These are phyloP conservation scores for Globisporangium yorkense DNA, from an alignment of 352 stramenopile genomes.

Conservation along the genomic window DNA sequence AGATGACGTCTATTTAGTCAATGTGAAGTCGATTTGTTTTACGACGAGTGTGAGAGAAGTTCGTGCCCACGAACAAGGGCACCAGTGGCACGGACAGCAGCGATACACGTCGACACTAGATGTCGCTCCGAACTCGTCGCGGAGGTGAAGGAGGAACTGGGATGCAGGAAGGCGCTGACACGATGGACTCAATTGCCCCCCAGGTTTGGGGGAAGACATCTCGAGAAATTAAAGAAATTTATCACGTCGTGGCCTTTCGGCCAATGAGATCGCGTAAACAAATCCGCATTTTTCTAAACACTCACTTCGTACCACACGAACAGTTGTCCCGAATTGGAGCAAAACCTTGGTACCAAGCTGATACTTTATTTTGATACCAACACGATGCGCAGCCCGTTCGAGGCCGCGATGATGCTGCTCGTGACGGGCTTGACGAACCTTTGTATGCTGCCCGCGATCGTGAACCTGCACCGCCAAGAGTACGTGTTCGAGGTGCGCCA, in stretches of 20 bases:
- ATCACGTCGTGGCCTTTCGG: conserved; percentile 79
- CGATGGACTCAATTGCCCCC: conserved; percentile 12
- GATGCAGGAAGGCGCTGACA: background rate
- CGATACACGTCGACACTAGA: too few species aligned
- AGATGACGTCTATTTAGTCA: background rate
- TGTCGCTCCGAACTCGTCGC: too few species aligned
- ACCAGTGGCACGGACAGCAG: too few species aligned
- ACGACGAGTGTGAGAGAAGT: background rate
- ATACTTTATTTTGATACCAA: background rate
- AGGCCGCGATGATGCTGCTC: conserved; percentile 61
- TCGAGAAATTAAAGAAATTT: conserved; percentile 88
- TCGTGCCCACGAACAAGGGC: too few species aligned
- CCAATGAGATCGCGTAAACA: conserved; percentile 10
- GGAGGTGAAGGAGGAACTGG: too few species aligned
- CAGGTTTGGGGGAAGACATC: conserved; percentile 33
- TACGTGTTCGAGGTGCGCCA: conserved; percentile 65
- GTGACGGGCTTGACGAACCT: conserved; percentile 76
- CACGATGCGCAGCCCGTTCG: conserved; percentile 56
- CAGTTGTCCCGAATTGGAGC: background rate
- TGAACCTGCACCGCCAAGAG: conserved; percentile 44
- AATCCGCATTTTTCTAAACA: background rate
- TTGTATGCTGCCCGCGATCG: conserved; percentile 69
- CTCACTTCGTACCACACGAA: background rate
- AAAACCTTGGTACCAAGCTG: background rate
- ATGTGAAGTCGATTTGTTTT: background rate